Evolutionary conservation across 306 rosid species (phyloP).

Genomic region (Quercus agrifolia): DNA sequence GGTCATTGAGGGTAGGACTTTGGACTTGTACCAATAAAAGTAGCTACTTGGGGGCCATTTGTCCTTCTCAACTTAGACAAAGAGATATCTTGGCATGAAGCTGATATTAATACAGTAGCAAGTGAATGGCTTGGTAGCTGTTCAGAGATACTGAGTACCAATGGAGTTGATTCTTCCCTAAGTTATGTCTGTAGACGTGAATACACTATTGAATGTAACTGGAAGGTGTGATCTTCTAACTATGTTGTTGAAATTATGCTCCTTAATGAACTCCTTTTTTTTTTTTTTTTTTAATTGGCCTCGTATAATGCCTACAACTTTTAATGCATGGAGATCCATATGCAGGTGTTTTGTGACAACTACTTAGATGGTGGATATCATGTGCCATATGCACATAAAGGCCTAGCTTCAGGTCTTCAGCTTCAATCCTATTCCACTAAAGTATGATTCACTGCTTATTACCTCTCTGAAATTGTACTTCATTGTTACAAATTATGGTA

Average conservation of each 20-base stretch:
- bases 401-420: conserved; percentile 76
- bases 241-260: not conserved
- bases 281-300: not conserved
- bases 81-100: conserved; percentile 27
- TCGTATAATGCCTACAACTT: not conserved
- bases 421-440: conserved; percentile 68
- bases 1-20: conserved; percentile 63
- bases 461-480: conserved; percentile 13
- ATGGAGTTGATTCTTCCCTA: conserved; percentile 66
- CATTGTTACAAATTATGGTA: conserved; percentile 1
- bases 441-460: conserved; percentile 41
- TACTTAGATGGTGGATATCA: conserved; percentile 97
- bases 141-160: conserved; percentile 51
- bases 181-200: conserved; percentile 70
- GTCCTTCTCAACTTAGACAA: conserved; percentile 68
- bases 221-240: conserved; percentile 61
- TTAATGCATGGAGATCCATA: not conserved
- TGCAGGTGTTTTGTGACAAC: conserved; percentile 94
- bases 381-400: conserved; percentile 89
- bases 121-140: conserved; percentile 85
- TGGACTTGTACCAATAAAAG: conserved; percentile 68
- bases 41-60: conserved; percentile 84
- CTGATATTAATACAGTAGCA: conserved; percentile 36
- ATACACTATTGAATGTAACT: conserved; percentile 82
- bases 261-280: not conserved